Percentiles rank a stretch among this genome's conserved stretches.
Evolutionary conservation across 2,329 filamentous ascomycete genomes (phyloP).

Genomic region (Arthrobotrys musiformis): DNA sequence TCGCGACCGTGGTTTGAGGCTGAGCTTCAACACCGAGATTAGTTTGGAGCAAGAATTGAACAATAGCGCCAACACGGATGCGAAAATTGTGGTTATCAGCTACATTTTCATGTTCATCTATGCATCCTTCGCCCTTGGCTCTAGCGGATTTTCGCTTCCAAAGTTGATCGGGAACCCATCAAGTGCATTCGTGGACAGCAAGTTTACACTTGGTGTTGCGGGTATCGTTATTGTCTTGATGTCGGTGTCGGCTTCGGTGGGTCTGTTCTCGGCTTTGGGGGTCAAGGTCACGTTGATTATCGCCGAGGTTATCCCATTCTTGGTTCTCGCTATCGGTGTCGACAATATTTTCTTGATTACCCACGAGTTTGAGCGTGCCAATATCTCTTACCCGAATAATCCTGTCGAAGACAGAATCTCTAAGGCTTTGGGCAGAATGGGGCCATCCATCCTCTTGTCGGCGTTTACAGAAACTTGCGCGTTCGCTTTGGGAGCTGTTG

Average conservation of each 20-base stretch:
- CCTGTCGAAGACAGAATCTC: slow-evolving; percentile 86
- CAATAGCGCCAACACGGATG: slow-evolving; percentile 97
- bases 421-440: slow-evolving; percentile 92
- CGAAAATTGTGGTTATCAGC: slow-evolving; percentile 94
- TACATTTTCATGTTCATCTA: slow-evolving; percentile 99
- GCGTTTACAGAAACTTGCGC: slow-evolving; percentile 94
- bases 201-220: slow-evolving; percentile 92
- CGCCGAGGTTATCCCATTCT: slow-evolving; percentile 96
- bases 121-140: slow-evolving; percentile 89
- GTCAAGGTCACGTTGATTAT: slow-evolving; percentile 98
- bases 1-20: slow-evolving; percentile 76
- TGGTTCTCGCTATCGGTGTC: slow-evolving; percentile 94
- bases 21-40: slow-evolving; percentile 95
- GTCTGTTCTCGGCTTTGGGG: slow-evolving; percentile 88
- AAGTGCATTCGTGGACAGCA: slow-evolving; percentile 89
- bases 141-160: slow-evolving; percentile 80
- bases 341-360: slow-evolving; percentile 99
- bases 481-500: slow-evolving; percentile 90
- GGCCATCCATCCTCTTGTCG: slow-evolving; percentile 93
- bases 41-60: slow-evolving; percentile 95
- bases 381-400: slow-evolving; percentile 88
- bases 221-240: slow-evolving; percentile 96
- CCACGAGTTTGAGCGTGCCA: slow-evolving; percentile 96
- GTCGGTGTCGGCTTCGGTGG: slow-evolving; percentile 95
- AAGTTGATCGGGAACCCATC: slow-evolving; percentile 84